phyloP scores from a whole-genome alignment of 2,329 filamentous ascomycete genomes.

The Aspergillus latus region DNA sequence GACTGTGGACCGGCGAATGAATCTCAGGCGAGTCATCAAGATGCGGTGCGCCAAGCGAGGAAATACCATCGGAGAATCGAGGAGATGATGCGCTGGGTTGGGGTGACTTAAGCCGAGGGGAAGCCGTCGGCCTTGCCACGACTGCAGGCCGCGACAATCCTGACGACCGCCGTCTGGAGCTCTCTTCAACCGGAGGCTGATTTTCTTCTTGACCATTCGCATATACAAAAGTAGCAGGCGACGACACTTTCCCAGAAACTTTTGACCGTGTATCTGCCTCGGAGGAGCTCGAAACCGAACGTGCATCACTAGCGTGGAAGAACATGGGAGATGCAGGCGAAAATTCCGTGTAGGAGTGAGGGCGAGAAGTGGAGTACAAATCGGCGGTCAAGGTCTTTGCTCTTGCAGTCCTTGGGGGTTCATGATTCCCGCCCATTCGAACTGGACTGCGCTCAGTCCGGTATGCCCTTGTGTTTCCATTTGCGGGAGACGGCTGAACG shows the following conservation, averaged over 20 bases:
- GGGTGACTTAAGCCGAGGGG: slow-evolving; percentile 34
- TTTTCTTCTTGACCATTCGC: slow-evolving; percentile 39
- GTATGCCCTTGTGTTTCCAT: slow-evolving; percentile 23
- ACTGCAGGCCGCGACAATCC: slow-evolving; percentile 30
- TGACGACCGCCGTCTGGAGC: slow-evolving; percentile 31
- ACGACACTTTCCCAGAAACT: slow-evolving; percentile 26
- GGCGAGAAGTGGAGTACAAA: slow-evolving; percentile 33
- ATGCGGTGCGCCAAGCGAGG: slow-evolving; percentile 20
- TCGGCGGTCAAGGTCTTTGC: slow-evolving; percentile 42
- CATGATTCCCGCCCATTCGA: slow-evolving; percentile 29
- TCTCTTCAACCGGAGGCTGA: slow-evolving; percentile 15
- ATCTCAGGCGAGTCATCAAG: slow-evolving; percentile 25
- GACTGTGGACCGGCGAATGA: slow-evolving; percentile 21
- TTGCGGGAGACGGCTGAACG: slow-evolving; percentile 28
- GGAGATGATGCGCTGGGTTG: slow-evolving; percentile 28
- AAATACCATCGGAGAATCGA: slow-evolving; percentile 26
- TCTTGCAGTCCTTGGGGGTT: slow-evolving; percentile 33
- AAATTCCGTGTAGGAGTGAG: slow-evolving; percentile 37
- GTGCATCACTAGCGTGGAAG: slow-evolving; percentile 85
- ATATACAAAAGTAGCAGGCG: slow-evolving; percentile 37
- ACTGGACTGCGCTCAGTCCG: slow-evolving; percentile 39
- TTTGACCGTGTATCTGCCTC: slow-evolving; percentile 33
- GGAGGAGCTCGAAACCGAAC: slow-evolving; percentile 45
- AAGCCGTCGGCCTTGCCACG: slow-evolving; percentile 26
- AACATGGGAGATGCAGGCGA: slow-evolving; percentile 63